Evolutionary conservation across 768 basidiomycete genomes (phyloP).

Genomic region (Lyophyllum semitale): DNA sequence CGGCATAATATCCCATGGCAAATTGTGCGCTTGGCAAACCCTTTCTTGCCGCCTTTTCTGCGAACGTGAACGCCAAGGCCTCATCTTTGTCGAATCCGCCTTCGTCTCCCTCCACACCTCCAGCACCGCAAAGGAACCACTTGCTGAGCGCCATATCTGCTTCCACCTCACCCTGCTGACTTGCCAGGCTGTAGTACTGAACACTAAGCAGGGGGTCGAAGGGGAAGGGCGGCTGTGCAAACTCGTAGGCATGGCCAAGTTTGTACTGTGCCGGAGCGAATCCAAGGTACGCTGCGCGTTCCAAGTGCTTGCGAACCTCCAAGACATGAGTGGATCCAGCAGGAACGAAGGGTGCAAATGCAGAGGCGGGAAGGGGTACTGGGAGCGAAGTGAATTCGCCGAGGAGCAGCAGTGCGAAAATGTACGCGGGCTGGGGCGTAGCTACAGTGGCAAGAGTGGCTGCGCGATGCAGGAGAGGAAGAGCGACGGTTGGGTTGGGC

Average conservation of each 20-base stretch:
- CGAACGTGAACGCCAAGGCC: constrained; percentile 81
- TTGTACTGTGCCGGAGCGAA: constrained; percentile 92
- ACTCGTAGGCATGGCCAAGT: constrained; percentile 90
- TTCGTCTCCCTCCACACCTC: constrained; percentile 34
- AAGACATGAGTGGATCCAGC: constrained; percentile 45
- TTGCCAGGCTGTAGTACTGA: constrained; percentile 84
- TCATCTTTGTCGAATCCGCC: constrained; percentile 85
- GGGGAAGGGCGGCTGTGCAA: constrained; percentile 79
- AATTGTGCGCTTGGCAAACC: constrained; percentile 85
- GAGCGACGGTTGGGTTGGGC: constrained; percentile 52
- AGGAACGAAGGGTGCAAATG: constrained; percentile 58
- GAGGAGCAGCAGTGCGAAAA: constrained; percentile 85
- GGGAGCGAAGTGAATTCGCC: constrained; percentile 76
- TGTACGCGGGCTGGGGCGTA: constrained; percentile 86
- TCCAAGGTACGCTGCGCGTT: constrained; percentile 82
- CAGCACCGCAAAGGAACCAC: constrained; percentile 91
- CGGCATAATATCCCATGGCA: constrained; percentile 93
- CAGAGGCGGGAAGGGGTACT: constrained; percentile 45
- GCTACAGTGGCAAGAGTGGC: constrained; percentile 73
- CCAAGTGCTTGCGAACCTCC: constrained; percentile 78
- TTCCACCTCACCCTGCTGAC: constrained; percentile 84
- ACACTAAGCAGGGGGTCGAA: constrained; percentile 91
- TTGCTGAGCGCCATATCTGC: constrained; percentile 97
- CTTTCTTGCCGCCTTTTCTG: constrained; percentile 80
- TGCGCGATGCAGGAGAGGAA: constrained; percentile 76